Percentiles rank a stretch among this genome's conserved stretches.
These are phyloP conservation scores for Sclerotinia glacialis DNA, from an alignment of 2,329 filamentous ascomycete genomes.

Conservation along the genomic window DNA sequence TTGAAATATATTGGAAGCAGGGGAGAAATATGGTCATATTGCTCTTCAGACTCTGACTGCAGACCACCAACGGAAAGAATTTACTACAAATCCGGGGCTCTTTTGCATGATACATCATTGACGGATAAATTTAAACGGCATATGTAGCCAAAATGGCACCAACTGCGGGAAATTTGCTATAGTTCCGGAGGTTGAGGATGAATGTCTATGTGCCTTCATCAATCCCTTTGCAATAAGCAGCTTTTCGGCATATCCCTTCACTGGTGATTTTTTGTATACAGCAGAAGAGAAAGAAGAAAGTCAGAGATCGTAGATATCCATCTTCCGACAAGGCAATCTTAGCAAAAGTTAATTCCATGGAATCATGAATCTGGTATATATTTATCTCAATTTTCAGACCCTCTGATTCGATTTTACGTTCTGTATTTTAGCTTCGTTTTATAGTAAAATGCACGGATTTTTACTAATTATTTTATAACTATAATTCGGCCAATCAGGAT, in stretches of 20 bases:
- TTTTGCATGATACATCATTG: not conserved
- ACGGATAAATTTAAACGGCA: conserved; percentile 4
- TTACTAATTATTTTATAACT: too few relatives aligned
- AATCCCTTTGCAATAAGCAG: not conserved
- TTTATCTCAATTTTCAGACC: too few relatives aligned
- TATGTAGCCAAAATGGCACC: conserved; percentile 1
- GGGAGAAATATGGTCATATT: not conserved
- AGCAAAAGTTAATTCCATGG: too few relatives aligned
- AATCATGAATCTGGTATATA: too few relatives aligned
- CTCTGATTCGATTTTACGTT: too few relatives aligned
- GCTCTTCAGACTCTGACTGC: not conserved
- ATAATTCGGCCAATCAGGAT: too few relatives aligned
- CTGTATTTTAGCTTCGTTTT: too few relatives aligned
- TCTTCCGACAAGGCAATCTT: not conserved
- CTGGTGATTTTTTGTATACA: too few relatives aligned
- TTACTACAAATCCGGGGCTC: not conserved
- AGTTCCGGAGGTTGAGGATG: not conserved
- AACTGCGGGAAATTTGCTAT: not conserved
- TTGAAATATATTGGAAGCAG: not conserved
- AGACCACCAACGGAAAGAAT: not conserved
- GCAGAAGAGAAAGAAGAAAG: not conserved
- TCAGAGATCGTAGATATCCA: too few relatives aligned
- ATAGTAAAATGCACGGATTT: too few relatives aligned
- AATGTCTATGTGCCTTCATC: not conserved
- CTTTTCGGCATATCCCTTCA: not conserved